phyloP scores from a whole-genome alignment of 2,329 filamentous ascomycete genomes.

The Sclerotinia subarctica region DNA sequence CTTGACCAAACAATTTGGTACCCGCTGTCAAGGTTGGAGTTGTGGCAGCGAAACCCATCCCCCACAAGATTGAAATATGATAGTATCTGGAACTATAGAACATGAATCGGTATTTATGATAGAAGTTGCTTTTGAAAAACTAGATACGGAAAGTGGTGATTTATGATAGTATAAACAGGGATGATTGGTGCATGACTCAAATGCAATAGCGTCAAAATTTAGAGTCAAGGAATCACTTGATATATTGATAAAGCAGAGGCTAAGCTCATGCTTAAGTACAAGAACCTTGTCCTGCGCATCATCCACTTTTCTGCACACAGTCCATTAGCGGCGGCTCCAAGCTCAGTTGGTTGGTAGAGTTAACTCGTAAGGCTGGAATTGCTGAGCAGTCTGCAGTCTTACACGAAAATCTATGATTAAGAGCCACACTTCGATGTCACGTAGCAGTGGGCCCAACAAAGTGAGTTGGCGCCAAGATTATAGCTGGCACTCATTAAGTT shows the following conservation, averaged over 20 bases:
- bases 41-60: not conserved
- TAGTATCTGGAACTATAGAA: not conserved
- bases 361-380: constrained; percentile 14
- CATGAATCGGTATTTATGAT: not conserved
- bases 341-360: not conserved
- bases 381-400: constrained; percentile 7
- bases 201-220: not conserved
- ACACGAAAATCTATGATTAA: not conserved
- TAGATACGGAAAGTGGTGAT: not conserved
- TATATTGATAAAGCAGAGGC: constrained; percentile 2
- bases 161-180: not conserved
- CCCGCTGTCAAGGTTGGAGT: constrained; percentile 1
- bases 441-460: not conserved
- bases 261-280: constrained; percentile 2
- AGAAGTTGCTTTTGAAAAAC: not conserved
- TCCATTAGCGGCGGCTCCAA: not conserved
- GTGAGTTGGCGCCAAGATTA: constrained; percentile 5
- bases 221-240: not conserved
- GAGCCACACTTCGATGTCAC: constrained; percentile 17
- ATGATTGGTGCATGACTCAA: not conserved
- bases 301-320: not conserved
- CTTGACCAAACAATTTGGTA: not conserved
- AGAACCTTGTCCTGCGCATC: not conserved
- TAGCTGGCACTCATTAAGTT: constrained; percentile 10
- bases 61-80: not conserved